Base-by-base conservation (phyloP, 2,329 filamentous ascomycete genomes). In the Fonsecaea pugnacius region DNA sequence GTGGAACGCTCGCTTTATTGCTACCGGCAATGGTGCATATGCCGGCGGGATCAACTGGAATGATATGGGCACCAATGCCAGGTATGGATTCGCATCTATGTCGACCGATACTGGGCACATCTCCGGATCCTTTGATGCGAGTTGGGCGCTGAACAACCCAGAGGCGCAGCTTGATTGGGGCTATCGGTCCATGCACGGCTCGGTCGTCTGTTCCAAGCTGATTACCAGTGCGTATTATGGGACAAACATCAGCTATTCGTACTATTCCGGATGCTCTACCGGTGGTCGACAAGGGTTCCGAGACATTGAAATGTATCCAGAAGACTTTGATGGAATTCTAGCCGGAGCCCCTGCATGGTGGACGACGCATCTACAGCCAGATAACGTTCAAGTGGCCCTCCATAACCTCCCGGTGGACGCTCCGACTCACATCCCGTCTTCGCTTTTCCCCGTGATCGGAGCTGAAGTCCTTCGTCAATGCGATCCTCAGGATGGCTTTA, bases 211-310 rank as follows among this genome's bases (percentile, higher is more conserved):
- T 51, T 66, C 63, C 10, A 68, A 69, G 43, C 21, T 54, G 9
- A 48, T 68, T 24, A 62, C 54, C 10, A 30, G 30, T 10, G 30
- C 21, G 12, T 69, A 53, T 58, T 69, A 69, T 56, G 58, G 58
- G 9, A 18, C 21, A 5, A 32, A 38, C 14, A 48, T 53, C 10
- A 30, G n/a, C 7, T 62, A 62, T 48, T 64, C 62, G 6, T 88
- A 87, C 73, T 87, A 82, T 65, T 71, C 82, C 1, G 86, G 86
- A 4, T 88, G 86, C 70, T 87, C 84, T 0, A 82, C 84, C 0
- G 86, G 87, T 5, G 85, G 86, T 1, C 78, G 85, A 0, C 84
- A 88, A 75, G 86, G 84, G 2, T 75, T 85, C 50, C 83, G 83
- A 59, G 79, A 80, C 8, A 80, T 5, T 53, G 71, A 56, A 36